Base-by-base conservation (phyloP, 345 rosid genomes). In the Microcos paniculata region DNA sequence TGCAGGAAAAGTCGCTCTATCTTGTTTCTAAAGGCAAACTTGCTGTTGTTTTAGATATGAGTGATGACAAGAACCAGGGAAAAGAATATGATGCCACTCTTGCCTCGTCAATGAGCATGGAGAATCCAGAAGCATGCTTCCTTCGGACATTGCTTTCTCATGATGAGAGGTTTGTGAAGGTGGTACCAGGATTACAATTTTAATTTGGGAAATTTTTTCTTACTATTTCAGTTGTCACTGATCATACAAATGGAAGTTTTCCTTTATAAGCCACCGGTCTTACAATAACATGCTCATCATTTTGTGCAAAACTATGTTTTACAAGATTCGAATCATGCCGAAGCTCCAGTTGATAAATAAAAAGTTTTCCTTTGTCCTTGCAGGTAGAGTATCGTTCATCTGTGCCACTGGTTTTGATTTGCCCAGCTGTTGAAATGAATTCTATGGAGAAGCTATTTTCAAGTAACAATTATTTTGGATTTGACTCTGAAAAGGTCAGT, bases 381-480 rank as follows among this genome's bases (percentile, higher is more conserved):
- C 92, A 94, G 97, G 87, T 77, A 45, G 92, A 88, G 78, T 88
- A 90, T 71, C 92, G 94, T n/a, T 73, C 72, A 21, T 82, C 85
- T 21, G 80, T 90, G 73, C 97, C 98, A 67, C 78, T 94, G 66
- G 63, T 91, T 35, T 71, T 94, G 68, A 78, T 92, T 77, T 88
- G 90, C 79, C 85, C 85, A 6, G 79, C 78, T 62, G 82, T 79
- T 72, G 81, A 84, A 79, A 78, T 86, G 56, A 80, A 80, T 78
- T 65, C 79, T 80, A 56, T 91, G 71, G 84, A 80, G 84, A 79
- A 28, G 14, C 51, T 89, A 26, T 89, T 94, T 67, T 80, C 65
- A 46, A 79, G 84, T 16, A 90, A 90, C 85, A 90, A 86, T 76
- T 76, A 88, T 83, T 94, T 91, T 79, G 88, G 82, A 26, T 92